Base-by-base conservation (phyloP, 2,329 filamentous ascomycete species). In the Penicillium sp. region DNA sequence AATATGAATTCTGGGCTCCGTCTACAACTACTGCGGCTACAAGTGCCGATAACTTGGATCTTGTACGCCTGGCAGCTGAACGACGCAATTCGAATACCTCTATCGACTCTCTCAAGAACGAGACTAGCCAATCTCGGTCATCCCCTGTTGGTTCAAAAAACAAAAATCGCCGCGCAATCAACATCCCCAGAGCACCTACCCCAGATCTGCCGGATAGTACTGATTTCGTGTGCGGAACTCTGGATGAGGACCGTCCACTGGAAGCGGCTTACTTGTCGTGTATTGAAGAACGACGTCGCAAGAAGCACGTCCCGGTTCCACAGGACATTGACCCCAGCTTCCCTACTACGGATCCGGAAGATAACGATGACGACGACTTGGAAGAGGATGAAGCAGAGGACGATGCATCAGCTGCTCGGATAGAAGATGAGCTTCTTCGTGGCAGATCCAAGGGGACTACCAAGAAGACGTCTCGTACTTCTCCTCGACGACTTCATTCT, bases 321-420 rank as follows among this genome's bases (percentile, higher is more conserved):
- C 94, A 97, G 69, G 94, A 97, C 65, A 96, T 97, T 59, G 94
- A 99, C 68, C 94, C 94, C 1, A 97, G 92, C 68, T 99, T 99
- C 71, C 94, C 94, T 0, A 92, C 91, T 0, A 96, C 92, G 0
- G 94, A 97, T 64, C 89, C 88, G 0, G 94, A 99, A 64, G 86
- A 91, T 63, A 87, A 93, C 26, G 89, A 91, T 38, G 85, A 90
- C 42, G 86, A 90, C 54, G 80, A 83, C 71, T 71, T 86, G 68
- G 75, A 85, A 72, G 71, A 77, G 72, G 65, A 77, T 67, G 58
- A 84, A 71, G 65, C 79, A 47, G 77, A 79, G 2, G 73, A 85
- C 53, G 84, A 86, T 5, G 55, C 84, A 86, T 4, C 80, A 81
- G 56, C 60, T 63, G 58, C 56, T 35, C 50, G 35, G 14, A 58